phyloP scores from a whole-genome alignment of 2,329 filamentous ascomycete species.

The Colletotrichum musae region DNA sequence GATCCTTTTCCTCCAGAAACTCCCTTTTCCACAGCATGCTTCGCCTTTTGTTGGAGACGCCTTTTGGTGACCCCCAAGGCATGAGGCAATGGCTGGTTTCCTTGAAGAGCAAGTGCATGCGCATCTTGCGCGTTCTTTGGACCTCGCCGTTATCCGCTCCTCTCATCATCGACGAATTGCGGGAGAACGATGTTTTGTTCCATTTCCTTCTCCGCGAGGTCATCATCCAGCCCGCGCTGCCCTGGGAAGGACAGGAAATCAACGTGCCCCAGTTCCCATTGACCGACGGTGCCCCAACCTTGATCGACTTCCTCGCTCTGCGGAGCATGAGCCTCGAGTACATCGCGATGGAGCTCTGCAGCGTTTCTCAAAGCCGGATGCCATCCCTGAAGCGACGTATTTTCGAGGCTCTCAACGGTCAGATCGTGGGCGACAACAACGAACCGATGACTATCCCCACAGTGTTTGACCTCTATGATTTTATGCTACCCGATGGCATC shows the following conservation, averaged over 20 bases:
- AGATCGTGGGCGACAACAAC: constrained; percentile 76
- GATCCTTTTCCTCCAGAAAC: constrained; percentile 78
- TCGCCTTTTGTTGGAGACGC: constrained; percentile 78
- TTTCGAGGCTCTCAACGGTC: constrained; percentile 83
- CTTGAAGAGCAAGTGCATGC: constrained; percentile 77
- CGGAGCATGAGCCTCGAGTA: constrained; percentile 88
- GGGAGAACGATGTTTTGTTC: constrained; percentile 84
- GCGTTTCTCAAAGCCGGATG: constrained; percentile 78
- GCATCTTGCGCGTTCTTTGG: constrained; percentile 87
- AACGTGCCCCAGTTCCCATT: constrained; percentile 77
- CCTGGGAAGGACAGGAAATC: constrained; percentile 81
- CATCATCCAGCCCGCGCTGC: constrained; percentile 76
- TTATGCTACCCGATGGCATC: constrained; percentile 71
- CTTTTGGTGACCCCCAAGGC: constrained; percentile 72
- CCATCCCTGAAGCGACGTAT: constrained; percentile 79
- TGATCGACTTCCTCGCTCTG: constrained; percentile 83
- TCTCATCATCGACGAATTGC: constrained; percentile 84
- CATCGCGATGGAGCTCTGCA: constrained; percentile 85
- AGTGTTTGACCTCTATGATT: constrained; percentile 95
- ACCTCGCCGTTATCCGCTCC: constrained; percentile 82
- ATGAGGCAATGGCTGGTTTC: constrained; percentile 79
- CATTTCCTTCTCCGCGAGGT: constrained; percentile 80
- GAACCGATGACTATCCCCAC: constrained; percentile 78
- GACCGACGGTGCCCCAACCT: constrained; percentile 75
- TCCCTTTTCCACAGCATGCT: constrained; percentile 90